Conservation (phyloP, 768 basidiomycete species). For the Russula lepida region DNA sequence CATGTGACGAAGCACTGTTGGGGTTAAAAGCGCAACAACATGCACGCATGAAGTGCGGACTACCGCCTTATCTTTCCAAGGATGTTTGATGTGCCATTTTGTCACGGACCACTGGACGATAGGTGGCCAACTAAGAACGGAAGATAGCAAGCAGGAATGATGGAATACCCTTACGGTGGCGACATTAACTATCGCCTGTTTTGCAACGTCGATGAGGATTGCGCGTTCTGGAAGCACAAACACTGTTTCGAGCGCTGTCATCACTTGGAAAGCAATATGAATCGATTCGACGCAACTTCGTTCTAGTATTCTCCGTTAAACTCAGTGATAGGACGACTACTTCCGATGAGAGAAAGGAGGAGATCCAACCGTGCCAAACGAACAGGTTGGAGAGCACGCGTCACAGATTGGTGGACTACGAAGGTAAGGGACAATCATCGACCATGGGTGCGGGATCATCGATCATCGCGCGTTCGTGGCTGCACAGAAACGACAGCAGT, state of each 20-base stretch:
- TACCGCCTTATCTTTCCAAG: too few species aligned
- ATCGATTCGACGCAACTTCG: not conserved
- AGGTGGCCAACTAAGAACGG: not conserved
- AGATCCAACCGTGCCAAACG: not conserved
- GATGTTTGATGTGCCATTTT: not conserved
- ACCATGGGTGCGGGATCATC: too few species aligned
- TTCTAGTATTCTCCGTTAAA: not conserved
- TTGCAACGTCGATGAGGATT: too few species aligned
- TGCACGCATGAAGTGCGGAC: not conserved
- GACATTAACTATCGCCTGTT: too few species aligned
- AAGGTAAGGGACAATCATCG: not conserved
- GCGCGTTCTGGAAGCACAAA: not conserved
- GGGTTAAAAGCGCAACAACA: not conserved
- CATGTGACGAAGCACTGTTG: not conserved
- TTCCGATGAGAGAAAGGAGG: not conserved
- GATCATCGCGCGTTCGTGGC: not conserved
- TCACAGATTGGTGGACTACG: not conserved
- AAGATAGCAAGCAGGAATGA: not conserved
- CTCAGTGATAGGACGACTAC: not conserved
- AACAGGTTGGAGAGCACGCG: not conserved
- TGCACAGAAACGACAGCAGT: not conserved
- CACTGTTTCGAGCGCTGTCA: not conserved
- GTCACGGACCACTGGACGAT: not conserved
- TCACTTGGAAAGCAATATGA: not conserved
- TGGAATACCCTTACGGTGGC: too few species aligned